Evolutionary conservation across 148 eudicot genomes (phyloP), one percentile per base, ranked within the genome.

Genomic region (Arctostaphylos glauca): DNA sequence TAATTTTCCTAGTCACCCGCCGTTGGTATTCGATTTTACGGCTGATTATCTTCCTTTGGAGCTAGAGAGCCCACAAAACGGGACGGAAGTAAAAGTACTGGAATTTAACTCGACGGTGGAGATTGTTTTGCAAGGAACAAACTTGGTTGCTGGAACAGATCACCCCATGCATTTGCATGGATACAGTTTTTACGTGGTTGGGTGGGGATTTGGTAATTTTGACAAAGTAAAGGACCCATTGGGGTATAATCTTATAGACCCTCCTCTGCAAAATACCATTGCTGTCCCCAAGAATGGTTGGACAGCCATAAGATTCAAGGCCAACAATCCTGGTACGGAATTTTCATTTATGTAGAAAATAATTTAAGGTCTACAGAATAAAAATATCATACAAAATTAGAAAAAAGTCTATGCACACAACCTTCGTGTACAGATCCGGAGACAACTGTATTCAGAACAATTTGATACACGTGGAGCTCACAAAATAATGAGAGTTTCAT

Each of bases 91-190:
- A 53, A 80, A 59, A 48, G 79, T 84, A 15, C 79, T 84, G 13
- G 31, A 84, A 8, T 84, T 79, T 56, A 64, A 74, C 12, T 59
- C 68, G 4, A 59, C 46, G 0, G 85, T 83, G 67, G 85, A 83
- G 85, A 48, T 83, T 21, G 85, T 83, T 46, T 71, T 78, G 3
- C 85, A 84, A 52, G 60, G 73, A 14, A 84, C 82, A 48, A 84
- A 60, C 48, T 4, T 80, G 55, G 79, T 60, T 58, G 78, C 50
- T 1, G 86, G 82, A 38, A 73, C 58, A 25, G 84, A 84, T 56
- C 86, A 84, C 21, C 86, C 86, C 8, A 73, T 84, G 79, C 86
- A 84, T 73, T 68, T 84, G 38, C 86, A 84, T 84, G 86, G 86
- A 14, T 16, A 80, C 3, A 84, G 79, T 10, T 84, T 84, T 59